Evolutionary conservation across 2,329 filamentous ascomycete genomes (phyloP).

Genomic region (Diplodia mutila): DNA sequence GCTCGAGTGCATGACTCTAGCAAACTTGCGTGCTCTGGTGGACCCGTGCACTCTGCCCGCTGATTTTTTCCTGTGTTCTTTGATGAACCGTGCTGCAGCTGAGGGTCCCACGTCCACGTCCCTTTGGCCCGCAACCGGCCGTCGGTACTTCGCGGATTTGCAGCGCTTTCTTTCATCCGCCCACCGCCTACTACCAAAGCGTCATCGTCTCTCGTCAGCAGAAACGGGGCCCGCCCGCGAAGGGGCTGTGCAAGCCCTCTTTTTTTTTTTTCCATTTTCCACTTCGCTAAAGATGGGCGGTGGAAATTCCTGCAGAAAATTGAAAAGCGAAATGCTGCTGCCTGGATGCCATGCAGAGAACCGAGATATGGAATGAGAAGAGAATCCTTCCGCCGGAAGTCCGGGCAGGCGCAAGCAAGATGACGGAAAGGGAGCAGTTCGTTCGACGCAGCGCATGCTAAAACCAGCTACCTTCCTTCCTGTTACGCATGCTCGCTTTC

Average conservation of each 20-base stretch:
- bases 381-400: not conserved
- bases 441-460: not conserved
- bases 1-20: not conserved
- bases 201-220: not conserved
- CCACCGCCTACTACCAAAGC: not conserved
- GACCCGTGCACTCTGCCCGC: not conserved
- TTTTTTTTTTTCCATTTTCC: not conserved
- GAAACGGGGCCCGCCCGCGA: not conserved
- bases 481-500: not conserved
- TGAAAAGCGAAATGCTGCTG: not conserved
- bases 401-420: not conserved
- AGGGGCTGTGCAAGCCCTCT: not conserved
- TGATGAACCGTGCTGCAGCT: not conserved
- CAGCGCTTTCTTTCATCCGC: not conserved
- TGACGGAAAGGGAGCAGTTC: not conserved
- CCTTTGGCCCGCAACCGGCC: not conserved
- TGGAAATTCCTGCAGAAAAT: not conserved
- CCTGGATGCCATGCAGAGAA: not conserved
- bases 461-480: not conserved
- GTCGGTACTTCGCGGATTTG: slow-evolving; percentile 16
- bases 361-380: not conserved
- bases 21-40: not conserved
- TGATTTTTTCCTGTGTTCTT: not conserved
- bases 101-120: not conserved
- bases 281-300: not conserved